These are phyloP conservation scores for Elaeis guineensis DNA, from an alignment of 176 grass and related monocot genomes.

Conservation along the genomic window DNA sequence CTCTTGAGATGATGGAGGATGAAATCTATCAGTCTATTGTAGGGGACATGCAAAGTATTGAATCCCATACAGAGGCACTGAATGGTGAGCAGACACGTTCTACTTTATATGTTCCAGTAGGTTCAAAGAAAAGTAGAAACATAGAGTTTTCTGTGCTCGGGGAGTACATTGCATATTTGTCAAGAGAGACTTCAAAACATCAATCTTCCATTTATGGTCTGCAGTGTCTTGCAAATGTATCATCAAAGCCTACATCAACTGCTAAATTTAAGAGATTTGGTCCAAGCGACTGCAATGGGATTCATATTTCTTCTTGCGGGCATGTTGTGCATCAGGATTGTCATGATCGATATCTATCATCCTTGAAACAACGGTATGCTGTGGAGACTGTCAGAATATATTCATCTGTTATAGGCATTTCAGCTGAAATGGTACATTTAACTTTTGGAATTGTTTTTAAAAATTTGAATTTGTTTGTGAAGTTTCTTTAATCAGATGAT, in stretches of 20 bases:
- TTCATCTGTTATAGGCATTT: no score
- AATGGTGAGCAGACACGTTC: conserved; percentile 26
- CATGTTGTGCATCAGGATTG: conserved; percentile 99
- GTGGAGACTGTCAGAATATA: no score
- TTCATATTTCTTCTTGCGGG: conserved; percentile 92
- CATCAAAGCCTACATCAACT: conserved; percentile 29
- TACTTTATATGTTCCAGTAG: conserved; percentile 18
- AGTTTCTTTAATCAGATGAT: no score
- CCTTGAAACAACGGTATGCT: conserved; percentile 89
- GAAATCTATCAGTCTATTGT: conserved; percentile 46
- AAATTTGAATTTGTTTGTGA: no score
- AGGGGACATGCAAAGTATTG: conserved; percentile 29
- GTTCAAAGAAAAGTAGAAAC: conserved; percentile 53
- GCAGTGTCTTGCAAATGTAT: conserved; percentile 20
- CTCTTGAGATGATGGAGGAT: conserved; percentile 58
- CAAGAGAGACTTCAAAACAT: conserved; percentile 38
- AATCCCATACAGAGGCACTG: conserved; percentile 14
- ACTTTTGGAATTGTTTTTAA: no score
- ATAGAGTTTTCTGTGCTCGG: conserved; percentile 59
- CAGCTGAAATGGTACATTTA: no score
- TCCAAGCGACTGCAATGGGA: conserved; percentile 77
- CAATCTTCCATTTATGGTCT: conserved; percentile 25
- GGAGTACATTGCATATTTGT: conserved; percentile 63
- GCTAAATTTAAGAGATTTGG: conserved; percentile 55
- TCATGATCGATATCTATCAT: conserved; percentile 83